phyloP scores from a whole-genome alignment of 306 rosid species.

The Echinosophora koreensis region DNA sequence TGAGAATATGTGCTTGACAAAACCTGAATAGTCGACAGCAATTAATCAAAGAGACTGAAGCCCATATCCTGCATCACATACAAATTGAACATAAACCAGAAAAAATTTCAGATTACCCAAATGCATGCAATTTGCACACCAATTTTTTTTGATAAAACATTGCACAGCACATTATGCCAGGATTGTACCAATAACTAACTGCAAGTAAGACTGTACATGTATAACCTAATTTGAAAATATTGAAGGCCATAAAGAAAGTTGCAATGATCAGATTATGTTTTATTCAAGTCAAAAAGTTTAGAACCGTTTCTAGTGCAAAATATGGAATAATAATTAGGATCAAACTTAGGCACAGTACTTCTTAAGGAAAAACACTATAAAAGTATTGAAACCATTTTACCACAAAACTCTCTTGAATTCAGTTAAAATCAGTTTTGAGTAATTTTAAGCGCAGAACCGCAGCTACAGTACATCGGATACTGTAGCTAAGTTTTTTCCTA shows the following conservation, averaged over 20 bases:
- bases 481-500: too few species aligned
- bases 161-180: not conserved
- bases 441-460: too few species aligned
- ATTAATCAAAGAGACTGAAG: constrained; percentile 84
- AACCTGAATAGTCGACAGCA: constrained; percentile 11
- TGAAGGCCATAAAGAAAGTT: not conserved
- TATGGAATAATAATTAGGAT: not conserved
- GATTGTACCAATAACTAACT: not conserved
- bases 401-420: too few species aligned
- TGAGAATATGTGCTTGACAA: constrained; percentile 2
- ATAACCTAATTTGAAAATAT: not conserved
- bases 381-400: too few species aligned
- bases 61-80: constrained; percentile 78
- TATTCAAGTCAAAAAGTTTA: not conserved
- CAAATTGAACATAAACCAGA: constrained; percentile 36
- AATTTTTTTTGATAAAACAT: too few species aligned
- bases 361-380: too few species aligned
- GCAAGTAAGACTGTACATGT: not conserved
- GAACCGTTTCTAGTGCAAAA: constrained; percentile 1
- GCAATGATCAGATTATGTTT: not conserved
- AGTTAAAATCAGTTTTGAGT: too few species aligned
- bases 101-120: not conserved
- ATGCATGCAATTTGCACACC: not conserved
- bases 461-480: too few species aligned
- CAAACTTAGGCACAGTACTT: too few species aligned